Conservation (phyloP, 2,329 filamentous ascomycete species). For the Alternaria sp. region DNA sequence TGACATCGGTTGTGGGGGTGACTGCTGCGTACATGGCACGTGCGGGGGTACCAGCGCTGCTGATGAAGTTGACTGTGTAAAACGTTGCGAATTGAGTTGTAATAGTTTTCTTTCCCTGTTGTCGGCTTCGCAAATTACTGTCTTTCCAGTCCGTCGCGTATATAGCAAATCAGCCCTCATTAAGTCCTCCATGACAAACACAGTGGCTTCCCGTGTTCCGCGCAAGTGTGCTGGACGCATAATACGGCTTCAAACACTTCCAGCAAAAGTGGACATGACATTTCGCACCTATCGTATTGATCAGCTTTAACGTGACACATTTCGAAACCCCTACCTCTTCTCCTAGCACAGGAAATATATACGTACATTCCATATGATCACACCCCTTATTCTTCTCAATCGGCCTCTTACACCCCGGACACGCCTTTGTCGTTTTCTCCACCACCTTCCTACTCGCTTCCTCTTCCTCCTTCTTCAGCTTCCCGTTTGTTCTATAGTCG, state of each 20-base stretch:
- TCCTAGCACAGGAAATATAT: neutral
- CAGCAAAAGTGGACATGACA: constrained; percentile 52
- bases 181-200: neutral
- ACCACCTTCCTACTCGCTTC: constrained; percentile 40
- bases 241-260: constrained; percentile 42
- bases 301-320: neutral
- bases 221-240: neutral
- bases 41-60: neutral
- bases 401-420: constrained; percentile 48
- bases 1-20: neutral
- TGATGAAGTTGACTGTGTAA: neutral
- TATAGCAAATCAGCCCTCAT: neutral
- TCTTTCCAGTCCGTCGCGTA: neutral
- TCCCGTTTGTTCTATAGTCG: constrained; percentile 39
- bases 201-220: neutral
- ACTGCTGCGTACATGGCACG: neutral
- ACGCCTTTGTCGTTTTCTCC: constrained; percentile 44
- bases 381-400: constrained; percentile 53
- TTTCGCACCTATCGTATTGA: constrained; percentile 31
- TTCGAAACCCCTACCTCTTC: too few relatives aligned
- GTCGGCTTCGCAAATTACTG: neutral
- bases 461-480: constrained; percentile 35
- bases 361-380: constrained; percentile 50
- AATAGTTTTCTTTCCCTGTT: neutral
- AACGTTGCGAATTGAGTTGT: neutral